Percentiles rank a stretch among this genome's conserved stretches.
phyloP scores from a whole-genome alignment of 805 yeast genomes.

The Wickerhamiella shivajii region DNA sequence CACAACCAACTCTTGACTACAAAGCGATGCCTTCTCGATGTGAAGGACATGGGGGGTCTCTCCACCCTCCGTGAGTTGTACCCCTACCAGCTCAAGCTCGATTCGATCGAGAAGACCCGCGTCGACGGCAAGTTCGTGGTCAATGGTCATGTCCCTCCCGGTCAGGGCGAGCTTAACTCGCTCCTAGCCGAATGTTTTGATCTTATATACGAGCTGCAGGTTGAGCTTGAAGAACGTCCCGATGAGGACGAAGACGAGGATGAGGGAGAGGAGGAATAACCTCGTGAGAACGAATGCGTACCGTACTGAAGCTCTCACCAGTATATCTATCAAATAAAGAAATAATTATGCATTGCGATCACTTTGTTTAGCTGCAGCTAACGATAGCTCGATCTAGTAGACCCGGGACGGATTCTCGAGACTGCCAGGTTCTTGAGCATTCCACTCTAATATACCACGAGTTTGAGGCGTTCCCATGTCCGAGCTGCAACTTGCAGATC shows the following conservation, averaged over 20 bases:
- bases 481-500: no score
- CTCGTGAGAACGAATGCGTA: no score
- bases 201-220: conserved; percentile 76
- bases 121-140: conserved; percentile 85
- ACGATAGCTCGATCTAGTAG: no score
- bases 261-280: no score
- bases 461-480: no score
- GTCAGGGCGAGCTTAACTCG: conserved; percentile 92
- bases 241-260: conserved; percentile 11
- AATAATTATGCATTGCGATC: no score
- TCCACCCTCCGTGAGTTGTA: conserved; percentile 77
- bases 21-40: conserved; percentile 74
- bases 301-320: no score
- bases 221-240: conserved; percentile 18
- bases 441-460: no score
- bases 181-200: conserved; percentile 89
- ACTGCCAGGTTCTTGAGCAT: no score
- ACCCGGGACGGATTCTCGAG: no score
- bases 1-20: conserved; percentile 91
- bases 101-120: conserved; percentile 74
- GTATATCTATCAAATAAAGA: no score
- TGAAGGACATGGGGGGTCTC: conserved; percentile 85
- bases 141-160: conserved; percentile 86
- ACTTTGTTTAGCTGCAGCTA: no score
- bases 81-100: conserved; percentile 90